Conservation (phyloP, 2,329 filamentous ascomycete species). For the Magnaporthiopsis poae region DNA sequence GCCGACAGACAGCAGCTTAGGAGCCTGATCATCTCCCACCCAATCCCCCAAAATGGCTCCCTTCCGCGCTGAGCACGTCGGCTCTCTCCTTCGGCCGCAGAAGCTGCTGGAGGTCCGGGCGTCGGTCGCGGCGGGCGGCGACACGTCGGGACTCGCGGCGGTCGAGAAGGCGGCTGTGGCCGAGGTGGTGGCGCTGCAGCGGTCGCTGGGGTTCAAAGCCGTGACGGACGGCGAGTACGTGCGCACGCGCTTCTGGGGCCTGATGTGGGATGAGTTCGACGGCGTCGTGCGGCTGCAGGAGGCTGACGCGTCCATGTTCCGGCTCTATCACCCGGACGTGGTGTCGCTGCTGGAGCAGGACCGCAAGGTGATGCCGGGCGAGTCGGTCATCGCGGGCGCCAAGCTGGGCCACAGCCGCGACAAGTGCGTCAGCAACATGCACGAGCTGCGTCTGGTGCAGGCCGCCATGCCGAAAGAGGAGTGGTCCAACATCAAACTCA, state of each 20-base stretch:
- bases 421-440: conserved; percentile 36
- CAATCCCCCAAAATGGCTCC: conserved; percentile 17
- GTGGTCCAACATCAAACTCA: conserved; percentile 44
- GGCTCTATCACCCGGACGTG: conserved; percentile 45
- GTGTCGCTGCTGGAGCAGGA: conserved; percentile 43
- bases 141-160: conserved; percentile 39
- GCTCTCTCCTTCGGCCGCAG: conserved; percentile 26
- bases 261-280: conserved; percentile 45
- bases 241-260: conserved; percentile 42
- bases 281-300: conserved; percentile 39
- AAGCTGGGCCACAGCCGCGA: conserved; percentile 35
- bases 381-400: conserved; percentile 41
- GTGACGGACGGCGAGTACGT: conserved; percentile 64
- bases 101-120: conserved; percentile 39
- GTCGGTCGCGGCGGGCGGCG: conserved; percentile 45
- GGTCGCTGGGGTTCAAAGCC: conserved; percentile 54
- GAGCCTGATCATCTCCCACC: no score
- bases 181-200: conserved; percentile 59
- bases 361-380: conserved; percentile 45
- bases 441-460: conserved; percentile 40
- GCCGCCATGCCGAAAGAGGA: conserved; percentile 33
- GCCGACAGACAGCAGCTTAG: no score
- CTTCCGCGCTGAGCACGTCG: conserved; percentile 27
- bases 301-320: conserved; percentile 41
- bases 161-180: conserved; percentile 57